Base-by-base conservation (phyloP, 192 early-diverging fungal genomes). In the Coemansia sp. region DNA sequence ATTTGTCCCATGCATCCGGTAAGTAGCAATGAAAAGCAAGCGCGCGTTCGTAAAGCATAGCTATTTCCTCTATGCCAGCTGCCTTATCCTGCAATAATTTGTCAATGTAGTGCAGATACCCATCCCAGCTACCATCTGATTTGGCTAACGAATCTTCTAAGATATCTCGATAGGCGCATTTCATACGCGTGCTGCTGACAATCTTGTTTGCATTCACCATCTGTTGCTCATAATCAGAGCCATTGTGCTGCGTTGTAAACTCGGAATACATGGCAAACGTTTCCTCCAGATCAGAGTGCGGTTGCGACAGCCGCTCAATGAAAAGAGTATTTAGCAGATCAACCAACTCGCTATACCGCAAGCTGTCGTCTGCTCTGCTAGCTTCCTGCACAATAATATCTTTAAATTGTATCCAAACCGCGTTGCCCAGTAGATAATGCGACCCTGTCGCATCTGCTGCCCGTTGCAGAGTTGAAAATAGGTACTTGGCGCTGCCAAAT, bases 221-320 rank as follows among this genome's bases (percentile, higher is more conserved):
- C 54, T 60, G 66, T 52, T 67, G 61, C 57, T 78, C 76, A 34
- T 78, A 78, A 0, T 53, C 38, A 7, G 32, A 56, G 21, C 26
- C 49, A 38, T 55, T 16, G 60, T 78, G 49, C 34, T 52, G 51
- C 4, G 76, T 78, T 18, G 71, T 65, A 55, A 73, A 78, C 59
- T 63, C 63, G 5, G 76, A 78, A 60, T 78, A 78, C 67, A 69
- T 38, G 8, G 60, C 49, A 56, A 73, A 78, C n/a, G 76, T 78
- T 0, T 60, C 60, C 25, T 78, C 76, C 8, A 78, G 26, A 24
- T 58, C 66, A 4, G 70, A 60, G 53, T 78, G 69, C 23, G 76
- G 67, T 54, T 59, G 67, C 1, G 34, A 58, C 0, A 78, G 70
- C 18, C 76, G 52, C 48, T 72, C 58, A 23, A 78, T 30, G 49